Base-by-base conservation (phyloP, 306 rosid species). In the Sicyos edulis region DNA sequence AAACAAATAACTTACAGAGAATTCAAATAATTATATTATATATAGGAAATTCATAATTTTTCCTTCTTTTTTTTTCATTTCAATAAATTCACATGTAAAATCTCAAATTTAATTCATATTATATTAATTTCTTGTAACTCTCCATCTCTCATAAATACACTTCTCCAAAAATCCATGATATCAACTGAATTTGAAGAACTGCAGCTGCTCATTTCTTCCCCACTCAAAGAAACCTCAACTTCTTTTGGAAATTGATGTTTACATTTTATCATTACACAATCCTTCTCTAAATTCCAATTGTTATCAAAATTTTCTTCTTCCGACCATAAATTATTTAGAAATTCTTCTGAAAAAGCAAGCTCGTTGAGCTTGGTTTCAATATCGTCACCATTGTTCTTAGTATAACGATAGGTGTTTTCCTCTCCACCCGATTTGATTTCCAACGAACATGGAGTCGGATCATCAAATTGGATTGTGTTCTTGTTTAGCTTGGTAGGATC, bases 141-240 rank as follows among this genome's bases (percentile, higher is more conserved):
- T 22, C 75, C 96, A 19, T 90, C 83, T 74, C 82, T 75, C 0
- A 75, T 76, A 66, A 86, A 84, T 74, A 85, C 60, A 66, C 85
- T 74, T 26, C 65, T 76, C 97, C 96, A 89, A 78, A 89, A 89
- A 2, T 89, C 88, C 88, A 83, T 78, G 73, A 55, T 80, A 40
- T 78, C 78, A 26, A 80, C 37, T 75, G 58, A 59, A 50, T 69
- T 72, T 4, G 80, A 74, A 80, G 37, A 29, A 61, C 47, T 47
- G 21, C 54, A 67, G 34, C 19, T 42, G 19, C 26, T 42, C 3
- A 67, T 22, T 44, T 49, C 17, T 67, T 67, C 56, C 40, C 50
- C 37, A 67, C 42, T 20, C 71, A 40, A 65, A 65, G 72, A 15
- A 45, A 44, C 20, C 22, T 47, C 54, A 69, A 69, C 4, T 15